A percentile compares a stretch with the other conserved stretches of the same genome.
These are phyloP conservation scores for Lactarius psammicola DNA, from an alignment of 768 basidiomycete species.

Conservation along the genomic window DNA sequence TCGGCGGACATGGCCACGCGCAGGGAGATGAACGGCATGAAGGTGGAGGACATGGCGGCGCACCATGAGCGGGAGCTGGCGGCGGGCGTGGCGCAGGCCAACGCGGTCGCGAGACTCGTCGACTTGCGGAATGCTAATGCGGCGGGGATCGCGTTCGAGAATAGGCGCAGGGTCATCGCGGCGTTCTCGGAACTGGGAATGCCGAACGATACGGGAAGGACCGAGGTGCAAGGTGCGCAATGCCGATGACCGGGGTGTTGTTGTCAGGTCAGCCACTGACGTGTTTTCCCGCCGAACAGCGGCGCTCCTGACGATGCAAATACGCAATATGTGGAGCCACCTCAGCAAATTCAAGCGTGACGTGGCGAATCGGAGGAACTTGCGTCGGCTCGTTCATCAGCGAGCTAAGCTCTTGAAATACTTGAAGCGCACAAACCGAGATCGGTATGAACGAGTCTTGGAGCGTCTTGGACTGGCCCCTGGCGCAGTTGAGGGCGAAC, in stretches of 20 bases:
- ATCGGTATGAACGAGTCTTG: constrained; percentile 73
- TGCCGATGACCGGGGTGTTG: neutral
- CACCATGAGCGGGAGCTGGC: constrained; percentile 33
- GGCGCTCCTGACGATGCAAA: constrained; percentile 81
- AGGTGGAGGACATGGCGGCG: constrained; percentile 2
- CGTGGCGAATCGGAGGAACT: constrained; percentile 68
- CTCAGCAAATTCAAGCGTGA: constrained; percentile 68
- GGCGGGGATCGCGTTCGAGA: constrained; percentile 82
- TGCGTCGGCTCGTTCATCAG: constrained; percentile 77
- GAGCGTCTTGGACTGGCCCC: constrained; percentile 74
- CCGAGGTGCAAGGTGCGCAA: constrained; percentile 90
- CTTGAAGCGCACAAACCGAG: constrained; percentile 58
- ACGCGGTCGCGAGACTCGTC: constrained; percentile 61
- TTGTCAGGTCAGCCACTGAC: constrained; percentile 6
- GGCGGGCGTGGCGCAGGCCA: constrained; percentile 47
- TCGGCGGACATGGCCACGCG: constrained; percentile 35
- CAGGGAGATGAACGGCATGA: constrained; percentile 4
- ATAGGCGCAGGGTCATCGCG: constrained; percentile 71
- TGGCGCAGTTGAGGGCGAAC: constrained; percentile 84
- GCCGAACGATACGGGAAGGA: constrained; percentile 72
- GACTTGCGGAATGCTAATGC: constrained; percentile 90
- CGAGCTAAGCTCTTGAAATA: constrained; percentile 83
- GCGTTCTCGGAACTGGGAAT: constrained; percentile 73
- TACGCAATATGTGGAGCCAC: constrained; percentile 80
- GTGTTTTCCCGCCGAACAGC: constrained; percentile 49